Evolutionary conservation across 176 grass and related monocot genomes (phyloP), one percentile per base, ranked within the genome.

Genomic region (Urochloa ruziziensis): DNA sequence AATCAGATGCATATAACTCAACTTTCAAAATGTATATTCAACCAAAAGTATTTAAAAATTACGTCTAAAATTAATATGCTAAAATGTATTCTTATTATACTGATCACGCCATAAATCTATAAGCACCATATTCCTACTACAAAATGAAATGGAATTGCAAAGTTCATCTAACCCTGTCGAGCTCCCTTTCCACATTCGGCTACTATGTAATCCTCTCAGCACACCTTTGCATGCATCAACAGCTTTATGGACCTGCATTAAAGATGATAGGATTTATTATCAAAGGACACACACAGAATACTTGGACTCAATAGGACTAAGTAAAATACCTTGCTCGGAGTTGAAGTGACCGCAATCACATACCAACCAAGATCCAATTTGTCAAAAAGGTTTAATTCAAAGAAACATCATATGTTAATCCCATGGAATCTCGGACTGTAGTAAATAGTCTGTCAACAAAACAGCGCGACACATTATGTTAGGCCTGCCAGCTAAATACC

Each of bases 191-290:
- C 52, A 84, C 81, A 86, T 96, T 89, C 82, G 93, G 80, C 87
- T 94, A 84, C 79, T 89, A 80, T 99, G 88, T 43, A 99, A 91
- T 62, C 96, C 93, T 82, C 93, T 95, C 35, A 99, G 62, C 87
- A 96, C 96, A 80, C 82, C 83, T 89, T 99, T 99, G 93, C 96
- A 99, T 80, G 96, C 96, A 92, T 99, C 96, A 76, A 99, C 96
- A 74, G 96, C 96, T 84, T 94, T 96, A 73, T 94, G 91, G 54
- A 99, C 96, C 93, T 94, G 33, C 62, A 85, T 76, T 21, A 66
- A 65, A 63, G 61, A 82, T 51, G 11, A 32, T 27, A 85, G 62
- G 51, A 43, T 62, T 32, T 61, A 90, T 98, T n/a, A 86, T 10
- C 37, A 79, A 76, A 29, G 24, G 46, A 69, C 44, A 70, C 34